These are phyloP conservation scores for Leptographium lundbergii DNA, from an alignment of 2,329 filamentous ascomycete species.

Conservation along the genomic window DNA sequence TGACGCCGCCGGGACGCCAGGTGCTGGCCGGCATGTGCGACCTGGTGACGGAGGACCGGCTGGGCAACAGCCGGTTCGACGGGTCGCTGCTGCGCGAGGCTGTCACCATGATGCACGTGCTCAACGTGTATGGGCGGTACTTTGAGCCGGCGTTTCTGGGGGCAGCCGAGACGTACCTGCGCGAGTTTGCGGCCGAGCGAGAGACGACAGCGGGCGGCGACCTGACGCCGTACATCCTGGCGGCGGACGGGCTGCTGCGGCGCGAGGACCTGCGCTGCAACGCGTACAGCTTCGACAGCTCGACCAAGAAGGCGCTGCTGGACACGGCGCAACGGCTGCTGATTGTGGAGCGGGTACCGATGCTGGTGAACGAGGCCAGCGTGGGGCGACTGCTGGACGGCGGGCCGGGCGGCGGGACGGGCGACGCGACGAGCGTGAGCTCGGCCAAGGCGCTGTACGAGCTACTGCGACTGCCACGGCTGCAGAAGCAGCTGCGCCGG, in stretches of 20 bases:
- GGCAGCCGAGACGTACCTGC: conserved; percentile 55
- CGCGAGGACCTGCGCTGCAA: conserved; percentile 68
- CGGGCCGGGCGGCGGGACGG: too few relatives aligned
- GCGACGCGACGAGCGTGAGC: conserved; percentile 21
- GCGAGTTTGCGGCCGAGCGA: conserved; percentile 54
- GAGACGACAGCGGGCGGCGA: conserved; percentile 40
- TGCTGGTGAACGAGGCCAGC: conserved; percentile 52
- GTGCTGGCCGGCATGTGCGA: conserved; percentile 54
- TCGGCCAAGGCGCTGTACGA: conserved; percentile 68
- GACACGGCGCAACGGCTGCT: conserved; percentile 60
- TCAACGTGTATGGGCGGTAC: conserved; percentile 63
- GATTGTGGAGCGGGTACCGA: conserved; percentile 53
- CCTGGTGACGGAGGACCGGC: conserved; percentile 61
- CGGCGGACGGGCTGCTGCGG: conserved; percentile 55
- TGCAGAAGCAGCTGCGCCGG: conserved; percentile 55
- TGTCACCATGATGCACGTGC: conserved; percentile 73
- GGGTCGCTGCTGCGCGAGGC: conserved; percentile 56
- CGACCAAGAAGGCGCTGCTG: conserved; percentile 67
- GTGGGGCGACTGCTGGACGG: conserved; percentile 60
- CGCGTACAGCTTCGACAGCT: conserved; percentile 66
- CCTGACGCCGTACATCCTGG: conserved; percentile 64
- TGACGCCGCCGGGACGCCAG: conserved; percentile 21
- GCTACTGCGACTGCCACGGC: conserved; percentile 57
- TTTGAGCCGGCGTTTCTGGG: conserved; percentile 70
- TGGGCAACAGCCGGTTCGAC: conserved; percentile 43